These are phyloP conservation scores for Venturia effusa DNA, from an alignment of 2,329 filamentous ascomycete genomes.

Conservation along the genomic window DNA sequence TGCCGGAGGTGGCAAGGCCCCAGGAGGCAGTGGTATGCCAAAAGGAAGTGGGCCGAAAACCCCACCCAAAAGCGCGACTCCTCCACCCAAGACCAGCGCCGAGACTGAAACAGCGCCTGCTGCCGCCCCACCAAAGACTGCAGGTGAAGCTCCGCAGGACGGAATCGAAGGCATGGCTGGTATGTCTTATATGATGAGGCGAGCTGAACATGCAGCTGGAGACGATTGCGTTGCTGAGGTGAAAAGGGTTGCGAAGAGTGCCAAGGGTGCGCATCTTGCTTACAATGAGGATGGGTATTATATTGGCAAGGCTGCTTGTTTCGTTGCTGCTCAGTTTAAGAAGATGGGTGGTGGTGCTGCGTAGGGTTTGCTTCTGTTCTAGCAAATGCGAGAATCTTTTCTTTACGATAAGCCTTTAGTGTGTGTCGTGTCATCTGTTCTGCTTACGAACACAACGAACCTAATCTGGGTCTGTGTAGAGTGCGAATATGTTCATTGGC, in stretches of 20 bases:
- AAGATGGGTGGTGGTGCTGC: neutral
- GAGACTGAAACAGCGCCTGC: neutral
- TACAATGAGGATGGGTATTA: constrained; percentile 8
- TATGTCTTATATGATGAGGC: neutral
- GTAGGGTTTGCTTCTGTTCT: no score
- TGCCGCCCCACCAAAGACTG: neutral
- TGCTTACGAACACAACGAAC: no score
- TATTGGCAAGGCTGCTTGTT: constrained; percentile 6
- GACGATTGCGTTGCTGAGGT: neutral
- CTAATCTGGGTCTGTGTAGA: no score
- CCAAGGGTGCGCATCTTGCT: constrained; percentile 2
- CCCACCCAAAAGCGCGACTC: neutral
- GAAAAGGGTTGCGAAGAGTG: neutral
- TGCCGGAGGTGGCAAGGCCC: neutral
- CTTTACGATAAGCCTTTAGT: no score
- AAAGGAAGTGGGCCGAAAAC: neutral
- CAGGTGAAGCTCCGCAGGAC: neutral
- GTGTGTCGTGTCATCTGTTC: no score
- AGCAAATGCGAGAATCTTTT: no score
- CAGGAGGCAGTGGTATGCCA: neutral
- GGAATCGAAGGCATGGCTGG: neutral
- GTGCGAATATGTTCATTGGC: no score
- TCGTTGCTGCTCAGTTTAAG: neutral
- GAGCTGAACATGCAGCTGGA: neutral
- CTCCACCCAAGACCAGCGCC: neutral